Evolutionary conservation across 78 protist genomes (phyloP), one percentile per base, ranked within the genome.

Genomic region (Diacronema lutheri): DNA sequence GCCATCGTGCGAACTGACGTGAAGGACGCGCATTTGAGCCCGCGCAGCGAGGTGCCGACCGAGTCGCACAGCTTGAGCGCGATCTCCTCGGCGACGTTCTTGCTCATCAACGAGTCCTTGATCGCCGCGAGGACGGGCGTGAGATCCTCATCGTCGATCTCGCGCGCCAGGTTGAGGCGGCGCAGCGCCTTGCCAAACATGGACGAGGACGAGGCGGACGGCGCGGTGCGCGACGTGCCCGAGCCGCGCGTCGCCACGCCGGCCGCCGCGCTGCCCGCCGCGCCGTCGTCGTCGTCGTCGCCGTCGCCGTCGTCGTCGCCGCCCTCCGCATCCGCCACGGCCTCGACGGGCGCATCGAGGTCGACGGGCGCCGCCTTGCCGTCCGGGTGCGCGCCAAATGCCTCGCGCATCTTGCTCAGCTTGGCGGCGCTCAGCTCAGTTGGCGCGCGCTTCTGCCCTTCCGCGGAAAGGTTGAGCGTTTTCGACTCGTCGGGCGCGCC

Each of bases 51-150:
- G 55, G 79, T 65, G n/a, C 68, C 61, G 23, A 97, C 95, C 5
- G 95, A 85, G 12, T 71, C 91, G 31, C 94, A 93, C 57, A 98
- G 79, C 46, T 87, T 72, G 33, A 71, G 90, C 21, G 99, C 98
- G 29, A 97, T 81, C 9, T 94, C 98, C 12, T 16, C 31, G 19
- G 99, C 99, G 6, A 98, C 99, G 89, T 98, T 98, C 91, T 95
- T 95, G 33, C 38, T 38, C 33, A 93, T 84, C n/a, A 98, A 91
- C 76, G 81, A 92, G 20, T 86, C 85, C 68, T 62, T 56, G 40
- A 96, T 80, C 76, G 60, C 19, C 19, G 65, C 86, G 64, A 97
- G 58, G 31, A 93, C 86, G 14, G 92, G 90, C 76, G 81, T 90
- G 29, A 96, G 50, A 57, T 90, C 96, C 12, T 44, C 50, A 7